phyloP scores from a whole-genome alignment of 1,284 basidiomycete genomes.

The Sanghuangporus sanghuang region DNA sequence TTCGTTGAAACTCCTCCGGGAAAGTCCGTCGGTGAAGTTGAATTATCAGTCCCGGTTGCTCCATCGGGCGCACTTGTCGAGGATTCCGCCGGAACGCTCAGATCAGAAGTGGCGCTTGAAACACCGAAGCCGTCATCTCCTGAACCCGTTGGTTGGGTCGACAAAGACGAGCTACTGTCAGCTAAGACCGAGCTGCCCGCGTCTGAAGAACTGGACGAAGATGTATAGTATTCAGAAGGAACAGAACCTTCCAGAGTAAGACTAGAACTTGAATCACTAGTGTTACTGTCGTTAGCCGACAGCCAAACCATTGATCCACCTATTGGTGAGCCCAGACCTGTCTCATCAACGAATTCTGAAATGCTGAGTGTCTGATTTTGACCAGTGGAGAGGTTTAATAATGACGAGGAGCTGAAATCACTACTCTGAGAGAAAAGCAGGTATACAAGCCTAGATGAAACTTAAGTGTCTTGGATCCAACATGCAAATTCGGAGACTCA shows the following conservation, averaged over 20 bases:
- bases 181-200: background rate
- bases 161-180: background rate
- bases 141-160: background rate
- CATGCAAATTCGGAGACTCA: background rate
- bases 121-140: background rate
- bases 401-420: background rate
- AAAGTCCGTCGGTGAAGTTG: background rate
- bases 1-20: background rate
- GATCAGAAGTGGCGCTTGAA: background rate
- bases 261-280: background rate
- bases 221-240: background rate
- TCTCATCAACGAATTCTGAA: conserved; percentile 6
- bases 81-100: background rate
- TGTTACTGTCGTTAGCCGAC: background rate
- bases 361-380: background rate
- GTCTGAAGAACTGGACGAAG: background rate
- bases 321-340: conserved; percentile 4
- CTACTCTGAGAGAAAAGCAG: conserved; percentile 8
- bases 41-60: background rate
- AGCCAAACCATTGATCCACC: conserved; percentile 14
- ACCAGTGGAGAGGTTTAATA: background rate
- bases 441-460: conserved; percentile 6
- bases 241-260: background rate
- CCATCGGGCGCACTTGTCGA: background rate
- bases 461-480: background rate